These are phyloP conservation scores for Pseudogymnoascus sp. DNA, from an alignment of 2,329 filamentous ascomycete genomes.

Conservation along the genomic window DNA sequence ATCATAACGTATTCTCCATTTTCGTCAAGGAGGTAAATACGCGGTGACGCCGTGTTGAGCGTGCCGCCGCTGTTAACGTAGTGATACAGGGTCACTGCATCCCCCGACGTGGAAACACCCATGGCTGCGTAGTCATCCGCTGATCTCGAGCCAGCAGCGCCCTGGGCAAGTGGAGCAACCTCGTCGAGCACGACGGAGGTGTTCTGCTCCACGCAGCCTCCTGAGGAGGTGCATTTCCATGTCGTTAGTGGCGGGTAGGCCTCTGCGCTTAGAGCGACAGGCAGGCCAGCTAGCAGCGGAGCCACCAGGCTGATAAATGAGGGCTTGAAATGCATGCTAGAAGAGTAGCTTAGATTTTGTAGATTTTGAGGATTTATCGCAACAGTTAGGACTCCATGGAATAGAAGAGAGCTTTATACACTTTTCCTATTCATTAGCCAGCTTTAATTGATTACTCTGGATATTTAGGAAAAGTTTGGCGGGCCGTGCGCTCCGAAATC, in stretches of 20 bases:
- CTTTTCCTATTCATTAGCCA: background rate
- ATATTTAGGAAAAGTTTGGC: background rate
- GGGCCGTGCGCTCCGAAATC: background rate
- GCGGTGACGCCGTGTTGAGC: constrained; percentile 26
- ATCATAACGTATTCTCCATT: constrained; percentile 38
- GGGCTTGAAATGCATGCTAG: background rate
- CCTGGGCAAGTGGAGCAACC: constrained; percentile 30
- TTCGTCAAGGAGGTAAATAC: constrained; percentile 35
- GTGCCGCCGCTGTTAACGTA: constrained; percentile 41
- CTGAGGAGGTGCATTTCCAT: constrained; percentile 43
- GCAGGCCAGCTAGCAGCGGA: background rate
- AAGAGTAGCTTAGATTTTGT: background rate
- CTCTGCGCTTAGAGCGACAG: constrained; percentile 27
- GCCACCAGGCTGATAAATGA: background rate
- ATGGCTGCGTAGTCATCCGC: constrained; percentile 42
- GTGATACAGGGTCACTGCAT: constrained; percentile 32
- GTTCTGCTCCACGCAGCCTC: constrained; percentile 41
- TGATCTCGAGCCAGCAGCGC: constrained; percentile 15
- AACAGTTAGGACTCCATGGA: background rate
- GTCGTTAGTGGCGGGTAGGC: constrained; percentile 45
- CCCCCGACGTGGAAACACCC: constrained; percentile 35
- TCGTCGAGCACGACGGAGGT: constrained; percentile 45
- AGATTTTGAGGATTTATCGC: background rate
- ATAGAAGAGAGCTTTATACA: background rate
- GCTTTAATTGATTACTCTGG: background rate